These are phyloP conservation scores for Candida glucosophila DNA, from an alignment of 1,139 yeast genomes.

Conservation along the genomic window DNA sequence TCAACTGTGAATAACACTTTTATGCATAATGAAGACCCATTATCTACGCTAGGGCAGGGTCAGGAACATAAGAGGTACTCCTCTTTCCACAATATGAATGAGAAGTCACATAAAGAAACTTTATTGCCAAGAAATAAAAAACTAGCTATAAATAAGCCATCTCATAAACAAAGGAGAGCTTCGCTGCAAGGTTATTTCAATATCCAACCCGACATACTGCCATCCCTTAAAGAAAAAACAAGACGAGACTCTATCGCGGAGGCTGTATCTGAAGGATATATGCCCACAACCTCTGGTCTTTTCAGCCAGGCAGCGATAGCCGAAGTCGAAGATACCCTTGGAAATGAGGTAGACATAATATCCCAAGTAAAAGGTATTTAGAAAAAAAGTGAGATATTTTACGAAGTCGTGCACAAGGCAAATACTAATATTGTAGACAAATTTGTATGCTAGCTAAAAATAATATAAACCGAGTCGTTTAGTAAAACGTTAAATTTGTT, in stretches of 20 bases:
- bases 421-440: too few relatives aligned
- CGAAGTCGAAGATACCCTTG: conserved; percentile 57
- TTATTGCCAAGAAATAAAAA: too few relatives aligned
- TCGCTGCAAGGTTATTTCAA: too few relatives aligned
- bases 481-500: too few relatives aligned
- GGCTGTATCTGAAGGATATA: conserved; percentile 66
- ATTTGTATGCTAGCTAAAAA: too few relatives aligned
- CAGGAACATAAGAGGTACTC: conserved; percentile 2
- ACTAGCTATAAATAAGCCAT: conserved; percentile 13
- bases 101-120: conserved; percentile 2
- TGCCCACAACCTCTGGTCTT: conserved; percentile 66
- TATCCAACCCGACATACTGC: too few relatives aligned
- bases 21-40: too few relatives aligned
- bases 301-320: conserved; percentile 66
- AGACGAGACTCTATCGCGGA: conserved; percentile 61
- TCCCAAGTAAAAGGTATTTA: conserved; percentile 35
- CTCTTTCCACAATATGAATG: too few relatives aligned
- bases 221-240: conserved; percentile 22
- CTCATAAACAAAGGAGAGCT: too few relatives aligned
- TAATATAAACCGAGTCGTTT: too few relatives aligned
- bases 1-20: conserved; percentile 37
- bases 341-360: conserved; percentile 40
- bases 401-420: too few relatives aligned
- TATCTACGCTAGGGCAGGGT: conserved; percentile 10
- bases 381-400: too few relatives aligned